Base-by-base conservation (phyloP, 306 rosid species). In the Medicago lupulina region DNA sequence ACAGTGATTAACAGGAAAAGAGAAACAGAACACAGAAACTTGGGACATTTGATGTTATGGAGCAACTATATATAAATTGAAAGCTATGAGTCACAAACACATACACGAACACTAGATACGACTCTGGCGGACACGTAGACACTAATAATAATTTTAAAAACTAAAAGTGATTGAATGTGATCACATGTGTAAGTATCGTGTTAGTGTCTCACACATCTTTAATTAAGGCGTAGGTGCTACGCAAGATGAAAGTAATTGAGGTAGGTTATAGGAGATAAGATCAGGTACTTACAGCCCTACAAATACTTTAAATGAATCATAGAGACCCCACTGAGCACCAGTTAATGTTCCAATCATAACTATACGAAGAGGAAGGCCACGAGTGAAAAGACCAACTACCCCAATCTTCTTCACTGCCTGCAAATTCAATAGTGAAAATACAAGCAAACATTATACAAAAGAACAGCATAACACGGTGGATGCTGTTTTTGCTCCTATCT, bases 291-390 rank as follows among this genome's bases (percentile, higher is more conserved):
- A 91, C 97, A 91, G 81, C 2, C 97, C 97, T 8, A 89, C 83
- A 58, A 76, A 84, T 54, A 91, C 97, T 86, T 91, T 91, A 55
- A 83, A 85, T 25, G 94, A 61, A 71, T 91, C 97, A 50, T 91
- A 91, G 54, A 91, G 80, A 59, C 76, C 83, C 97, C 97, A 91
- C 31, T 91, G 97, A 1, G 83, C 82, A 51, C 86, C 97, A 0
- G 92, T 86, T 40, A 91, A 89, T 34, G 94, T 91, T 81, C 97
- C 97, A 60, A 91, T 78, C 97, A 87, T 91, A 61, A 83, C 73
- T 59, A 91, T 87, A 73, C 97, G 94, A 67, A 91, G 88, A 54
- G 94, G 94, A 82, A 91, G 92, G 61, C 97, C 97, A 1, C 97
- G 91, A 47, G 97, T 91, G 81, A 81, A 89, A 23, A 91, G 90